phyloP scores from a whole-genome alignment of 306 rosid genomes.

The Dalbergia oliveri region DNA sequence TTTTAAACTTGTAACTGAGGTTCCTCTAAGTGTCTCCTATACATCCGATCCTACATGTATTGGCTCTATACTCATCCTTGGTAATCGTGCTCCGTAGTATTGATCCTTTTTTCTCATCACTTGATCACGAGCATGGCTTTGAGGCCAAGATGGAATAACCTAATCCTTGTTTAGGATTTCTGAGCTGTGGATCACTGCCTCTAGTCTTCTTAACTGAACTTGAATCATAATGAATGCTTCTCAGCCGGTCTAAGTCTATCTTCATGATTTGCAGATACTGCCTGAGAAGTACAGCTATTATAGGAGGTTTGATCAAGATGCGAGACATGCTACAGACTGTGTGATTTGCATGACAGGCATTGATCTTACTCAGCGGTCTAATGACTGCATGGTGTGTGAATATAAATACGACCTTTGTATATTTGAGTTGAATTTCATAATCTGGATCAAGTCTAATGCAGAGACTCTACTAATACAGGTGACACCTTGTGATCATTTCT shows the following conservation, averaged over 20 bases:
- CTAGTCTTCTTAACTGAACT: slow-evolving; percentile 9
- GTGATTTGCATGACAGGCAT: slow-evolving; percentile 96
- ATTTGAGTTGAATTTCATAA: not conserved
- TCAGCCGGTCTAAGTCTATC: slow-evolving; percentile 31
- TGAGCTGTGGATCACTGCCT: slow-evolving; percentile 1
- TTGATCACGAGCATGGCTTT: not conserved
- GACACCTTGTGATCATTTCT: slow-evolving; percentile 97
- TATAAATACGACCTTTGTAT: slow-evolving; percentile 12
- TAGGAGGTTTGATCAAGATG: slow-evolving; percentile 70
- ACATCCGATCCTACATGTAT: not conserved
- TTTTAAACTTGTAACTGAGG: slow-evolving; percentile 9
- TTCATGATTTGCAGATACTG: slow-evolving; percentile 69
- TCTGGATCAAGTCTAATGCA: slow-evolving; percentile 35
- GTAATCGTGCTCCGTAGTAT: slow-evolving; percentile 17
- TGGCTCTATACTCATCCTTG: not conserved
- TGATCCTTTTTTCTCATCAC: not conserved
- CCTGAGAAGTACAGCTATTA: slow-evolving; percentile 95
- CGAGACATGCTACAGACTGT: slow-evolving; percentile 74
- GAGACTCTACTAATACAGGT: slow-evolving; percentile 61
- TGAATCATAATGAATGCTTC: slow-evolving; percentile 19
- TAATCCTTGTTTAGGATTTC: slow-evolving; percentile 12
- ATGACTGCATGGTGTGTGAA: slow-evolving; percentile 83
- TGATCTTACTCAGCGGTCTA: slow-evolving; percentile 67
- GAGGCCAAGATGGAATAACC: slow-evolving; percentile 6
- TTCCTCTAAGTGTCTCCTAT: not conserved